Base-by-base conservation (phyloP, 2,329 filamentous ascomycete genomes). In the Leptographium procerum region DNA sequence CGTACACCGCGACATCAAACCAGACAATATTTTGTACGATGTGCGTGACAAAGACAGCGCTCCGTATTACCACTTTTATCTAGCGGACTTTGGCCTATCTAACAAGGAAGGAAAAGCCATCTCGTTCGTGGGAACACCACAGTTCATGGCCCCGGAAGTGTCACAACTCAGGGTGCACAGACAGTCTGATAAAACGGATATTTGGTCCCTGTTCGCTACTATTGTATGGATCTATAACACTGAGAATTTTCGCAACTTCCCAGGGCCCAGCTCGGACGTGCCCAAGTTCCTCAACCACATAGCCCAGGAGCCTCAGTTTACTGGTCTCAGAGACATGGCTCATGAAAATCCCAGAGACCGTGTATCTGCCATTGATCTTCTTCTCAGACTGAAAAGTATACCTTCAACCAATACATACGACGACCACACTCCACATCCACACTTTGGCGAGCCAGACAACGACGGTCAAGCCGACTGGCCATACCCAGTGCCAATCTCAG, bases 1-100 rank as follows among this genome's bases (percentile, higher is more conserved):
- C 69, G 90, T 97, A 4, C 94, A 99, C 70, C 87, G 94, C 59
- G 94, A 99, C 66, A 96, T 99, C 73, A 97, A 96, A 71, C 91
- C 91, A 0, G 92, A 96, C 68, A 97, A 97, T 66, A 97, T 99
- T 43, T 75, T 99, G 71, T 91, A 90, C 67, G 80, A 94, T 33
- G 74, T 96, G 22, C 57, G 61, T 24, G 56, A 62, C 31, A 61
- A 66, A 24, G 59, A 54, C 5, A 61, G 61, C 16, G 60, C 60
- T 14, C 53, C 61, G 2, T 65, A 63, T 52, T 65, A 64, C 34
- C 85, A 86, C 59, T 86, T 96, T 62, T 96, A 97, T 72, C 75
- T 99, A 61, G 94, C 91, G 14, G 94, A 99, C 71, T 99, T 99
- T 72, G 94, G 94, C 47, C 79, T 99, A 31, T 91, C 94, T 40